Conservation (phyloP, 2,329 filamentous ascomycete genomes). For the Pseudogymnoascus sp. region DNA sequence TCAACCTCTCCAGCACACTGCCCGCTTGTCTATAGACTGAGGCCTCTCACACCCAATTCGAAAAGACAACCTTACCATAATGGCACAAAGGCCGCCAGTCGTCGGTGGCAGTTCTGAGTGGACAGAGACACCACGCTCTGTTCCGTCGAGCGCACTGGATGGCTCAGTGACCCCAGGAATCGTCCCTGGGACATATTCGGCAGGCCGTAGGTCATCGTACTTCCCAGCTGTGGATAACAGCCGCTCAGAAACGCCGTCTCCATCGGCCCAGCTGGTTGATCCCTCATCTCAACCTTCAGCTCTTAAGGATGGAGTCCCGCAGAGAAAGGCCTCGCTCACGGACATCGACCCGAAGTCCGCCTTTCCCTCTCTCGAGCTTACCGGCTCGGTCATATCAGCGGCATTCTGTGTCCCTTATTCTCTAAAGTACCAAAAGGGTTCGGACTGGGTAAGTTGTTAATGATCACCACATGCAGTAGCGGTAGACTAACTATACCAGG, state of each 20-base stretch:
- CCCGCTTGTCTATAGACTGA: background rate
- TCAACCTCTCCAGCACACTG: slow-evolving; percentile 1
- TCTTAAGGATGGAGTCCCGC: slow-evolving; percentile 26
- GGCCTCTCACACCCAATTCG: background rate
- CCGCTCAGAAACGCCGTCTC: slow-evolving; percentile 37
- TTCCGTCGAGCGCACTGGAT: background rate
- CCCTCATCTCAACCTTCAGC: slow-evolving; percentile 32
- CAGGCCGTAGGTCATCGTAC: background rate
- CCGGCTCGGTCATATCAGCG: slow-evolving; percentile 60
- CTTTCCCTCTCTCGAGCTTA: slow-evolving; percentile 52
- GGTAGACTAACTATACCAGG: slow-evolving; percentile 40
- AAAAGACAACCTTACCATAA: background rate
- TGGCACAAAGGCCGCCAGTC: background rate
- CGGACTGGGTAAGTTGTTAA: slow-evolving; percentile 51
- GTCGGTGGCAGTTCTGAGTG: background rate
- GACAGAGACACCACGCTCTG: background rate
- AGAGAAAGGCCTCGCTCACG: slow-evolving; percentile 40
- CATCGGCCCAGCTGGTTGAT: slow-evolving; percentile 38
- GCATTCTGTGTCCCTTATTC: slow-evolving; percentile 59
- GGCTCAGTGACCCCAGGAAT: background rate
- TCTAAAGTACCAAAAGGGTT: slow-evolving; percentile 50
- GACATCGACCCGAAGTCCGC: slow-evolving; percentile 47
- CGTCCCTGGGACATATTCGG: background rate
- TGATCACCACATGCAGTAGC: background rate
- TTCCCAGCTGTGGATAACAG: slow-evolving; percentile 17